Percentiles rank a stretch among this genome's conserved stretches.
Conservation (phyloP, 345 rosid species). For the Gossypioides kirkii region DNA sequence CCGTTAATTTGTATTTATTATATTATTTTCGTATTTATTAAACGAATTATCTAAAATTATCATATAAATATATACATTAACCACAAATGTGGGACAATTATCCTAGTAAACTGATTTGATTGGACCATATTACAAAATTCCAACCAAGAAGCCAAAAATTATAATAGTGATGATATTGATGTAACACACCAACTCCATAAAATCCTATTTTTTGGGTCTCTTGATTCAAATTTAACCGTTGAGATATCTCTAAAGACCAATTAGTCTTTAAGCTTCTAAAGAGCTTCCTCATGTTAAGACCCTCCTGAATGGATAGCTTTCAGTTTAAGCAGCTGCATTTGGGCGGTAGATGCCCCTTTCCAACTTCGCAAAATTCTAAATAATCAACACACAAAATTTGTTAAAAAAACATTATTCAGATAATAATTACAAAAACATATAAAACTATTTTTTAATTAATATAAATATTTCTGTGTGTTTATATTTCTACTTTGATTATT, state of each 20-base stretch:
- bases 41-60: too few relatives aligned
- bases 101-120: neutral
- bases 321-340: conserved; percentile 4
- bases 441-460: too few relatives aligned
- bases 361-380: neutral
- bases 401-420: too few relatives aligned
- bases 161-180: neutral
- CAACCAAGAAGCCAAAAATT: neutral
- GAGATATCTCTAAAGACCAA: neutral
- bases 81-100: too few relatives aligned
- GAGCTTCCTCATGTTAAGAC: neutral
- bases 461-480: neutral
- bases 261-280: neutral
- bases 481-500: too few relatives aligned
- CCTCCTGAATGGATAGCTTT: neutral
- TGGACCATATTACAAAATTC: neutral
- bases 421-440: too few relatives aligned
- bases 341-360: neutral
- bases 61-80: too few relatives aligned
- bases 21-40: too few relatives aligned
- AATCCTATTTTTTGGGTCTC: neutral
- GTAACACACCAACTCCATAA: neutral
- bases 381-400: neutral
- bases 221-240: neutral
- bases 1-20: too few relatives aligned